Evolutionary conservation across 2,329 filamentous ascomycete species (phyloP), one percentile per base, ranked within the genome.

Genomic region (Arthrobotrys pseudoclavata): DNA sequence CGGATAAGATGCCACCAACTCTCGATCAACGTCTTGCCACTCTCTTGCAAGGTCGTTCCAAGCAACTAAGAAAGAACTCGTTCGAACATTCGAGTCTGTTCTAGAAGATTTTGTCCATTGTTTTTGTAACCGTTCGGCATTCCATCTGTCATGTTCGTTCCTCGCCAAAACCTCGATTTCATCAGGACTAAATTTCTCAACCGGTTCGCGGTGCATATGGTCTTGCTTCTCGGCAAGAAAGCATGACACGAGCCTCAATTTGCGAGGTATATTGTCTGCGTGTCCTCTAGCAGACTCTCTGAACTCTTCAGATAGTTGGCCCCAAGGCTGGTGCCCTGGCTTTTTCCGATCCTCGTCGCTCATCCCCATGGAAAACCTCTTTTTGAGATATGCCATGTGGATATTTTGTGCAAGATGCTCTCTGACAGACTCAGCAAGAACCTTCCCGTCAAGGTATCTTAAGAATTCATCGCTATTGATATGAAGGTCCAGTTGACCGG

Each of bases 1-100:
- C 0, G 71, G 71, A 20, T 76, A 76, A 3, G 63, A 53, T 22
- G 63, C 55, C 20, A 76, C 71, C 1, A 76, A 47, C 1, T 55
- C 71, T 42, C 57, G 45, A 69, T 76, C 63, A 29, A 76, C 71
- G 22, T 69, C 71, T 34, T 76, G 63, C 63, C 63, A 76, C 34
- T 69, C 63, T 20, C 22, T 60, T 20, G 15, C 34, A 26, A 76
- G 71, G 18, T 76, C 71, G 4, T 50, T 42, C 71, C 71, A 76
- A 15, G 63, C 48, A 40, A 69, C 63, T n/a, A 76, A 24, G 48
- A 69, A 76, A 4, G 63, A 48, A n/a, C 70, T 76, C 1, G 63
- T 64, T 20, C 70, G 29, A 22, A 52, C 42, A 7, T 55, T 42
- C 22, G 24, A 9, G 13, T 37, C 24, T 5, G 18, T 26, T 37